Conservation (phyloP, 2,329 filamentous ascomycete species). For the Diaporthe eres region DNA sequence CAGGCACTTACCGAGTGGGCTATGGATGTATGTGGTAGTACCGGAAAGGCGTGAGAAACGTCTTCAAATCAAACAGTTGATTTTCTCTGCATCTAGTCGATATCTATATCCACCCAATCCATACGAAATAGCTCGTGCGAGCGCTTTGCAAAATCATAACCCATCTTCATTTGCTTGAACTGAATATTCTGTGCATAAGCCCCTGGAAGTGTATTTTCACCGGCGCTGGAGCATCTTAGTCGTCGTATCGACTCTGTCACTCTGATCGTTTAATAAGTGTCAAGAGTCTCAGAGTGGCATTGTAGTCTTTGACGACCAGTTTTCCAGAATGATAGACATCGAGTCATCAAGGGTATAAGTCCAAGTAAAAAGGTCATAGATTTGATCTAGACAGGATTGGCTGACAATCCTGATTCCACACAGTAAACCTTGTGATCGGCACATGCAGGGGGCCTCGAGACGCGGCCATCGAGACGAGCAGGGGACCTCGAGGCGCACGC, state of each 20-base stretch:
- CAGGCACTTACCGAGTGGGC: constrained; percentile 39
- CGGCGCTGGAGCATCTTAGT: too few species aligned
- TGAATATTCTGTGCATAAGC: neutral
- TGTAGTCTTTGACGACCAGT: neutral
- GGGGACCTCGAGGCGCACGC: neutral
- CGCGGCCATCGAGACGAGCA: constrained; percentile 21
- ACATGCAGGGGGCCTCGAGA: constrained; percentile 21
- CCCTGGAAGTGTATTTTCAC: neutral
- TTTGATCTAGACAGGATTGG: neutral
- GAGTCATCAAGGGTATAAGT: neutral
- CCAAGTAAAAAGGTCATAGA: neutral
- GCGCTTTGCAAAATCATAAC: neutral
- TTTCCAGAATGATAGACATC: neutral
- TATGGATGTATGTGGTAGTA: constrained; percentile 39
- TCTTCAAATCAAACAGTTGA: neutral
- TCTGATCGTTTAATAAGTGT: neutral
- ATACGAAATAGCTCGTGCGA: neutral
- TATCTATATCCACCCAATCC: too few species aligned
- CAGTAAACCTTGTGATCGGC: neutral
- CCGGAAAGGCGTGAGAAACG: constrained; percentile 27
- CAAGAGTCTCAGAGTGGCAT: neutral
- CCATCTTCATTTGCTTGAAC: neutral
- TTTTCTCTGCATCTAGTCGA: neutral
- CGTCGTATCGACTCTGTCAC: too few species aligned
- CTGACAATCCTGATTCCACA: neutral